Conservation (phyloP, 1,139 yeast genomes). For the Protomyces pachydermus region DNA sequence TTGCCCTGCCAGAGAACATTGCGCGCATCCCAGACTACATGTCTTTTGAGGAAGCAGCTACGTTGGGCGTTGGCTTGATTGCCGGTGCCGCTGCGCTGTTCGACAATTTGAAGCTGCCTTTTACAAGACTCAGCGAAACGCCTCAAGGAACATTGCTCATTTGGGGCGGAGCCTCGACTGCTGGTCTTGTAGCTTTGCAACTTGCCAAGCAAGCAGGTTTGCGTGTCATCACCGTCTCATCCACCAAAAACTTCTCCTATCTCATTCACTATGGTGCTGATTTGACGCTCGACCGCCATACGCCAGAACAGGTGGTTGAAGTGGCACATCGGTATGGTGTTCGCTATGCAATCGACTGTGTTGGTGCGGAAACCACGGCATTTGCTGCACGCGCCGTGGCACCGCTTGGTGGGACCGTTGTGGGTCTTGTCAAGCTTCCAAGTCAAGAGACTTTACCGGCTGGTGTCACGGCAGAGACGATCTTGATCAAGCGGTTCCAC, state of each 20-base stretch:
- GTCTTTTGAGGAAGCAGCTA: not conserved
- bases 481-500: not conserved
- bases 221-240: not conserved
- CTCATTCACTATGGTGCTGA: not conserved
- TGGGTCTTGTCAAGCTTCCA: not conserved
- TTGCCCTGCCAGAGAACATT: not conserved
- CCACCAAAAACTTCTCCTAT: not conserved
- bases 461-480: not conserved
- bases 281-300: not conserved
- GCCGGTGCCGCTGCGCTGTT: conserved; percentile 4
- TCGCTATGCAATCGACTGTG: not conserved
- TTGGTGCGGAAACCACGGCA: not conserved
- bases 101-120: not conserved
- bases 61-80: conserved; percentile 1
- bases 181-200: not conserved
- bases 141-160: not conserved
- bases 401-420: not conserved
- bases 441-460: not conserved
- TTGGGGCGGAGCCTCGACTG: not conserved
- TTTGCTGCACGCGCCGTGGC: not conserved
- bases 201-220: conserved; percentile 1
- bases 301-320: not conserved
- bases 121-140: too few species aligned
- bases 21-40: not conserved
- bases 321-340: not conserved